A percentile compares a stretch with the other conserved stretches of the same genome.
Conservation (phyloP, 352 stramenopile species). For the Globisporangium paroecandrum region DNA sequence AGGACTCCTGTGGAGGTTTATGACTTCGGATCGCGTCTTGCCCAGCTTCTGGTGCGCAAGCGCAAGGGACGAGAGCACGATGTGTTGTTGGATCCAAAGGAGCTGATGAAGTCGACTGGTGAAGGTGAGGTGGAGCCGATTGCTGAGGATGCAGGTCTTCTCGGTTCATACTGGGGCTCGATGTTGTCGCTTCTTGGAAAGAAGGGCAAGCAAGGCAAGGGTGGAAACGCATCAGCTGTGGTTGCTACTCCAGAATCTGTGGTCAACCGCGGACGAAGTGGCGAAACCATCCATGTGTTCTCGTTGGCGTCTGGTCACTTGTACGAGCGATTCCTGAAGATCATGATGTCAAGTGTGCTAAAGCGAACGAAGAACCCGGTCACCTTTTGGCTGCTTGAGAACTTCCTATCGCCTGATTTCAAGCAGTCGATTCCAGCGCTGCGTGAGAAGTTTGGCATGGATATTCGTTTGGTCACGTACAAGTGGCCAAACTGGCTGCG, state of each 20-base stretch:
- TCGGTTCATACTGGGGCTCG: conserved; percentile 71
- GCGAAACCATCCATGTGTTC: conserved; percentile 98
- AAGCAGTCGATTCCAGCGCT: conserved; percentile 93
- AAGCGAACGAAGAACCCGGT: conserved; percentile 95
- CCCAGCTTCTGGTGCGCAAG: conserved; percentile 91
- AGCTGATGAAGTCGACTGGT: conserved; percentile 18
- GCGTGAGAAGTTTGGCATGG: conserved; percentile 92
- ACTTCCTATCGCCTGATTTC: conserved; percentile 98
- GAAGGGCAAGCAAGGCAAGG: conserved; percentile 19
- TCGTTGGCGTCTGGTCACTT: conserved; percentile 96
- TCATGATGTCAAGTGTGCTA: conserved; percentile 99
- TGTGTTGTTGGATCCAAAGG: conserved; percentile 40
- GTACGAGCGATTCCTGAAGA: conserved; percentile 99
- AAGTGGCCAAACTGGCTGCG: conserved; percentile 99
- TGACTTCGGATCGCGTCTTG: conserved; percentile 87
- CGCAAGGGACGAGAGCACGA: conserved; percentile 86
- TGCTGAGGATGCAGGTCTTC: conserved; percentile 40
- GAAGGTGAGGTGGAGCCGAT: conserved; percentile 33
- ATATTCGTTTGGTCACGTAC: conserved; percentile 99
- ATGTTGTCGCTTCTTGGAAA: conserved; percentile 71
- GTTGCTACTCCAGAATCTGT: neutral
- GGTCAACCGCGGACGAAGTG: conserved; percentile 35
- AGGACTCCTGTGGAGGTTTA: conserved; percentile 52
- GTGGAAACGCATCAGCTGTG: conserved; percentile 12
- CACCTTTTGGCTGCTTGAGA: conserved; percentile 99